These are phyloP conservation scores for Platanthera guangdongensis DNA, from an alignment of 106 monocot genomes.

Conservation along the genomic window DNA sequence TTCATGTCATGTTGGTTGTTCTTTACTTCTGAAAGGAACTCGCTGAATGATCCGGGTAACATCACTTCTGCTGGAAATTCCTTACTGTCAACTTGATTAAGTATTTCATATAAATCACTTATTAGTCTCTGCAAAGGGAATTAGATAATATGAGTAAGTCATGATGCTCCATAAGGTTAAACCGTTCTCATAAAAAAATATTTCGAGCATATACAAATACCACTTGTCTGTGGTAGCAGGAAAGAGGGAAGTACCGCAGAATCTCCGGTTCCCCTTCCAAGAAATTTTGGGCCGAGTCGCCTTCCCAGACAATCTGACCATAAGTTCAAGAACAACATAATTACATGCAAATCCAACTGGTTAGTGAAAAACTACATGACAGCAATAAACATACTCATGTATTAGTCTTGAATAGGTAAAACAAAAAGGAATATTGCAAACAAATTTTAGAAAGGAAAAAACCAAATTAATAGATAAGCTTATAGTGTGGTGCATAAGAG, in stretches of 20 bases:
- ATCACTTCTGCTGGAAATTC: conserved; percentile 36
- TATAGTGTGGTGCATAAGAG: background rate
- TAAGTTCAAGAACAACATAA: background rate
- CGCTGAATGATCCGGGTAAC: conserved; percentile 56
- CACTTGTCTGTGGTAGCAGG: no score
- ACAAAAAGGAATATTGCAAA: background rate
- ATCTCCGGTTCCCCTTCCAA: conserved; percentile 44
- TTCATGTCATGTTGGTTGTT: conserved; percentile 62
- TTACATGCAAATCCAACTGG: background rate
- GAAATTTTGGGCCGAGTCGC: conserved; percentile 66
- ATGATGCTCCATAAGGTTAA: background rate
- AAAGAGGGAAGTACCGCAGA: conserved; percentile 34
- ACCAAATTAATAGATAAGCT: background rate
- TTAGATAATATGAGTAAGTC: background rate
- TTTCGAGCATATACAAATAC: background rate
- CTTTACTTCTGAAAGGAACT: conserved; percentile 67
- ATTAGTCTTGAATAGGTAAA: background rate
- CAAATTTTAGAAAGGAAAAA: background rate
- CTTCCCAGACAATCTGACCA: conserved; percentile 82
- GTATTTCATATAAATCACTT: conserved; percentile 57
- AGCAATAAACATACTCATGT: background rate
- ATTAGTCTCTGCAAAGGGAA: conserved; percentile 47
- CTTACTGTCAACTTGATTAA: conserved; percentile 49
- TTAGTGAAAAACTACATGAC: background rate
- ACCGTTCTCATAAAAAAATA: background rate